Evolutionary conservation across 441 rosid species (phyloP).

Genomic region (Gossypium davidsonii): DNA sequence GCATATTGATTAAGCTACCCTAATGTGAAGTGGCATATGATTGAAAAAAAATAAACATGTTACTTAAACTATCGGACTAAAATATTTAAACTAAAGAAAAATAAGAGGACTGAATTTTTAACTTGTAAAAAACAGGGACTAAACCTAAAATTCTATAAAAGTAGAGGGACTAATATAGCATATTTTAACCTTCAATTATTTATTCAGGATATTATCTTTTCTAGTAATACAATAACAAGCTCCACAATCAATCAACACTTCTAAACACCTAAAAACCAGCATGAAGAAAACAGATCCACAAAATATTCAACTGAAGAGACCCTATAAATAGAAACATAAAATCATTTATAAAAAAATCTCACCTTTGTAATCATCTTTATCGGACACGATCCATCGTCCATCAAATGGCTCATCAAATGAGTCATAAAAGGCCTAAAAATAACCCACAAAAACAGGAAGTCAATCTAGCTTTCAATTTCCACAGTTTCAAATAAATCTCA

Average conservation of each 20-base stretch:
- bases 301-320: background rate
- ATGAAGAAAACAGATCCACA: background rate
- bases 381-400: constrained; percentile 79
- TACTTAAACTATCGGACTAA: no score
- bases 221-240: background rate
- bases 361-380: constrained; percentile 73
- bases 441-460: background rate
- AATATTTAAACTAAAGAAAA: no score
- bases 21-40: no score
- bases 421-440: constrained; percentile 60
- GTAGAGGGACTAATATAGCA: no score
- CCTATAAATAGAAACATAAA: background rate
- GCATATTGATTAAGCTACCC: no score
- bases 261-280: background rate
- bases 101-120: no score
- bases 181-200: no score
- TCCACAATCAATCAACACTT: background rate
- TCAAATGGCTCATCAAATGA: constrained; percentile 75
- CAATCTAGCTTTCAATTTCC: background rate
- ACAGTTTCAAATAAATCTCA: background rate
- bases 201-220: background rate
- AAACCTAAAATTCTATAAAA: no score
- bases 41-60: no score
- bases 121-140: no score
- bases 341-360: background rate